Evolutionary conservation across 371 early-diverging fungal genomes (phyloP), one percentile per base, ranked within the genome.

Genomic region (Lichtheimia ramosa): DNA sequence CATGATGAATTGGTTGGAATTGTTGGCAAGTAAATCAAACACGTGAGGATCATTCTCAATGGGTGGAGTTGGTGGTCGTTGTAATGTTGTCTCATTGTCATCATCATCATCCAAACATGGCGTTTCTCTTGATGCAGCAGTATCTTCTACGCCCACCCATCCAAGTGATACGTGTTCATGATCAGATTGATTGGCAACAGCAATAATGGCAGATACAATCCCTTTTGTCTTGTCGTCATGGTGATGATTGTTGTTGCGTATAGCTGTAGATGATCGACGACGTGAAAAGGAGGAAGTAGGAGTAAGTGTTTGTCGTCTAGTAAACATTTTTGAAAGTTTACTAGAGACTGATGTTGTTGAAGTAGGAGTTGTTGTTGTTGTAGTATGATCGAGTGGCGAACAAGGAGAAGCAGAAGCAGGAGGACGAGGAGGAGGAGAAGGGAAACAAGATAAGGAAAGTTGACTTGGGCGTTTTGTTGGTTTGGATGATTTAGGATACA

Each of bases 11-110:
- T 62, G 54, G 2, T 56, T 28, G 16, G 63, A 51, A 24, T 63
- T 54, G 18, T 65, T 58, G 8, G 56, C 58, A 8, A 79, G 39
- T 5, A 79, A 43, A 48, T 79, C 77, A 64, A 74, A 79, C 8
- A 79, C 64, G 39, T 74, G 77, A 4, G 76, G 73, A 58, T 79
- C 71, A 48, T 74, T 76, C 51, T 79, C 80, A 10, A 76, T 69
- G 0, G 80, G 79, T 40, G 66, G 65, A 10, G 68, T 58, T 12
- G 72, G 64, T 14, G 77, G 65, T 57, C 24, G 8, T 51, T 53
- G 20, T 20, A 42, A 13, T 18, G 5, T 52, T 6, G 48, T 3
- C n/a, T 16, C 48, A 34, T 55, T 53, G n/a, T 52, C 20, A 43
- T 52, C 14, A 40, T 62, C 43, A 24, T 42, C 43, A 18, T 48